phyloP scores from a whole-genome alignment of 108 stramenopile genomes.

The Cyclotella atomus region DNA sequence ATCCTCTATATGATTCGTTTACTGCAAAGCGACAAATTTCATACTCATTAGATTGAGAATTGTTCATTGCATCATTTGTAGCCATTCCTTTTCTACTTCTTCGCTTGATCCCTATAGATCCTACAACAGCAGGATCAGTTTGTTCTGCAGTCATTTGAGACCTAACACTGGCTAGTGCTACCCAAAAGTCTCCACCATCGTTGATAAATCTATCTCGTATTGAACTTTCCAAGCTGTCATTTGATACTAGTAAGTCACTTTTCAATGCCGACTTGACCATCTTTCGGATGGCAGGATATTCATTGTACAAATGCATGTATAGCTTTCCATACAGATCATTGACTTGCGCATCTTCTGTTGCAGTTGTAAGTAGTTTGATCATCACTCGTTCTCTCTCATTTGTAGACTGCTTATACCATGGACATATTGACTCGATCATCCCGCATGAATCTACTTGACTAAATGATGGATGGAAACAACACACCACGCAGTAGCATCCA shows the following conservation, averaged over 20 bases:
- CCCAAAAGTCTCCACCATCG: slow-evolving; percentile 58
- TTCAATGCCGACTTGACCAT: slow-evolving; percentile 71
- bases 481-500: slow-evolving; percentile 57
- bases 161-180: slow-evolving; percentile 15
- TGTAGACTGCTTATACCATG: slow-evolving; percentile 5
- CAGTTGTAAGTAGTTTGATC: slow-evolving; percentile 29
- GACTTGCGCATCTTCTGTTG: slow-evolving; percentile 36
- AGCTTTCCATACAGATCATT: slow-evolving; percentile 52
- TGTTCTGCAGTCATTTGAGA: neutral
- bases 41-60: slow-evolving; percentile 25
- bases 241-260: slow-evolving; percentile 51
- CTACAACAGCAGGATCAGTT: slow-evolving; percentile 36
- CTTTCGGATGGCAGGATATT: slow-evolving; percentile 70
- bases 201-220: slow-evolving; percentile 35
- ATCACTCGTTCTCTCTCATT: neutral
- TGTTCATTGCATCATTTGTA: neutral
- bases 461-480: slow-evolving; percentile 47
- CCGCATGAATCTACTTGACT: neutral
- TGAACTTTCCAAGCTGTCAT: slow-evolving; percentile 5
- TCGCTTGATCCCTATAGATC: slow-evolving; percentile 64
- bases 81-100: slow-evolving; percentile 26
- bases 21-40: slow-evolving; percentile 76
- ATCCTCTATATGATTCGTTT: slow-evolving; percentile 50
- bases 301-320: slow-evolving; percentile 54
- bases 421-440: slow-evolving; percentile 8